Conservation (phyloP, 257 asterid genomes). For the Jaltomata sinuosa region DNA sequence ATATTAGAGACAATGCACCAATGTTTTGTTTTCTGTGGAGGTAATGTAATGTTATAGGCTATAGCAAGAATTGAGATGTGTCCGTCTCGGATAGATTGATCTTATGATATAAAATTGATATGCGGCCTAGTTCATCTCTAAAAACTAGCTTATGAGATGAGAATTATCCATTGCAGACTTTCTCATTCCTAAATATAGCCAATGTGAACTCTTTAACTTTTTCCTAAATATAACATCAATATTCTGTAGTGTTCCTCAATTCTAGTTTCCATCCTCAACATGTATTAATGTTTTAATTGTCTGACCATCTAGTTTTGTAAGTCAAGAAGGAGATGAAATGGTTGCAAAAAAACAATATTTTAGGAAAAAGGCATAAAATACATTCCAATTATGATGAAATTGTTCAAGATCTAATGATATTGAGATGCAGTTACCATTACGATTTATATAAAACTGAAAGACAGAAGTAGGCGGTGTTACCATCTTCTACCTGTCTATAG, state of each 20-base stretch:
- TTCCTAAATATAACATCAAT: no score
- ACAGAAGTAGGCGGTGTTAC: neutral
- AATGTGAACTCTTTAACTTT: no score
- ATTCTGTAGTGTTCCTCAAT: no score
- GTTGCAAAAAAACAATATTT: no score
- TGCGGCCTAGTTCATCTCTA: neutral
- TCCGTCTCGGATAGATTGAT: neutral
- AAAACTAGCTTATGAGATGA: neutral
- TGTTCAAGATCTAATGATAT: no score
- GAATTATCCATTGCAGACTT: neutral
- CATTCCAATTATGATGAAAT: no score
- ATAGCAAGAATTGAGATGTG: neutral
- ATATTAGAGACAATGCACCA: neutral
- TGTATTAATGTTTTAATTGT: no score
- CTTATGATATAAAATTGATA: neutral
- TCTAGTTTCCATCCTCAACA: no score
- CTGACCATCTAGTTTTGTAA: no score
- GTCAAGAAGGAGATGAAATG: no score
- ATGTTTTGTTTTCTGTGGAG: neutral
- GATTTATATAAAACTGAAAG: neutral
- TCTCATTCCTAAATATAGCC: neutral
- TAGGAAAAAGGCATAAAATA: no score
- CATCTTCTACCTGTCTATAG: neutral
- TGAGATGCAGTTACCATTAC: no score
- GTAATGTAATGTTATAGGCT: neutral